Evolutionary conservation across 2,329 filamentous ascomycete genomes (phyloP).

Genomic region (Fusarium coffeatum): DNA sequence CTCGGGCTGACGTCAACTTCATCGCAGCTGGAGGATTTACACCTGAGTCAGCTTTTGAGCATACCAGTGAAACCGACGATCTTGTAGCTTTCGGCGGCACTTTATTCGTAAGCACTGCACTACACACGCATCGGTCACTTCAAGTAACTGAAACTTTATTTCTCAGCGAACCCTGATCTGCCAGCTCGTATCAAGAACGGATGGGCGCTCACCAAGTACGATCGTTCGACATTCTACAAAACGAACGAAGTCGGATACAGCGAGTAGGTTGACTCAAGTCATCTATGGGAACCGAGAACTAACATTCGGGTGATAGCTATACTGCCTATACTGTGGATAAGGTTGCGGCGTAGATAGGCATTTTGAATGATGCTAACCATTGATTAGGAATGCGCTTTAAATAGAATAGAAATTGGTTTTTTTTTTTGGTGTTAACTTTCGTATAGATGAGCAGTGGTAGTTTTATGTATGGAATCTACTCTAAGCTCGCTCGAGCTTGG

Average conservation of each 20-base stretch:
- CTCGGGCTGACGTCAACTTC: slow-evolving; percentile 38
- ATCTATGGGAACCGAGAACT: background rate
- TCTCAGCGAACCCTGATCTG: slow-evolving; percentile 34
- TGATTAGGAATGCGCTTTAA: background rate
- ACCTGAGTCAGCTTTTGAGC: slow-evolving; percentile 41
- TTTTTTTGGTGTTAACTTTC: background rate
- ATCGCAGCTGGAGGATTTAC: slow-evolving; percentile 52
- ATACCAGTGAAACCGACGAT: slow-evolving; percentile 49
- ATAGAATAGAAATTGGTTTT: background rate
- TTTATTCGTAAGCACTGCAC: slow-evolving; percentile 40
- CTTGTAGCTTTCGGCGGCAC: slow-evolving; percentile 50
- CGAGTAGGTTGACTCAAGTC: slow-evolving; percentile 11
- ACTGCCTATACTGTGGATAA: slow-evolving; percentile 7
- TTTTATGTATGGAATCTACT: too few species aligned
- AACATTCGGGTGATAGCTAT: background rate
- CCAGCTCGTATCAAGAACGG: slow-evolving; percentile 31
- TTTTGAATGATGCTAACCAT: background rate
- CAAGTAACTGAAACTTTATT: background rate
- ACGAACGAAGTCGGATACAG: slow-evolving; percentile 30
- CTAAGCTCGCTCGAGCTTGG: background rate
- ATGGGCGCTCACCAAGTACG: slow-evolving; percentile 34
- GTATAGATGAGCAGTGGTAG: background rate
- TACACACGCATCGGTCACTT: rapidly evolving
- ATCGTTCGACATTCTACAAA: slow-evolving; percentile 30
- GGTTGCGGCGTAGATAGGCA: background rate